Evolutionary conservation across 352 stramenopile genomes (phyloP), one percentile per base, ranked within the genome.

Genomic region (Pythium utonaiense): DNA sequence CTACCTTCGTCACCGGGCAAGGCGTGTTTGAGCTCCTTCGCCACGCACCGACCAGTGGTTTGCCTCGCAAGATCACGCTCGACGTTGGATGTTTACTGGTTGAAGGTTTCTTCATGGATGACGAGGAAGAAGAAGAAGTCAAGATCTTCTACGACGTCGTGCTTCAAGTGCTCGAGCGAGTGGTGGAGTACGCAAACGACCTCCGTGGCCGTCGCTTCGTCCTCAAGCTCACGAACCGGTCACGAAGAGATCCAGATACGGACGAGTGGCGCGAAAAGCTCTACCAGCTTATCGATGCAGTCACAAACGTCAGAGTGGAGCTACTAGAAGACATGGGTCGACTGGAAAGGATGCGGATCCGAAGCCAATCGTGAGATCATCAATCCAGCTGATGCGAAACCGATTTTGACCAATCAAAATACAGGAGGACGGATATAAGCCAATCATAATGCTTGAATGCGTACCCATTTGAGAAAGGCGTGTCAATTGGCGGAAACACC

Each of bases 111-210:
- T 22, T 28, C 24, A 41, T 42, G 21, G 59, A 66, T 33, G 59
- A 66, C 30, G 42, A 60, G n/a, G 59, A 60, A 22, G 59, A 66
- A 22, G 59, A 66, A n/a, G 31, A 60, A 13, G 33, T 66, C 24
- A 44, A 60, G 41, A 60, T 53, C 8, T 66, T 66, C 24, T 54
- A 66, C 14, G 51, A 66, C n/a, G 50, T 66, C 19, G 59, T 66
- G n/a, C 52, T 49, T 16, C 14, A 49, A 12, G 13, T 59, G 16
- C 50, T 65, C 10, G 36, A 58, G 49, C 41, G 9, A 10, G 27
- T 65, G 10, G 40, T 33, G 38, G 16, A 38, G 2, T 4, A 48
- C 14, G 27, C 21, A n/a, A 6, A 59, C 2, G 19, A 14, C 13
- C 9, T 65, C 6, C 13, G 25, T 38, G 30, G 36, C 14, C 40